Evolutionary conservation across 2,329 filamentous ascomycete species (phyloP), one percentile per base, ranked within the genome.

Genomic region (Gaeumannomyces sp.): DNA sequence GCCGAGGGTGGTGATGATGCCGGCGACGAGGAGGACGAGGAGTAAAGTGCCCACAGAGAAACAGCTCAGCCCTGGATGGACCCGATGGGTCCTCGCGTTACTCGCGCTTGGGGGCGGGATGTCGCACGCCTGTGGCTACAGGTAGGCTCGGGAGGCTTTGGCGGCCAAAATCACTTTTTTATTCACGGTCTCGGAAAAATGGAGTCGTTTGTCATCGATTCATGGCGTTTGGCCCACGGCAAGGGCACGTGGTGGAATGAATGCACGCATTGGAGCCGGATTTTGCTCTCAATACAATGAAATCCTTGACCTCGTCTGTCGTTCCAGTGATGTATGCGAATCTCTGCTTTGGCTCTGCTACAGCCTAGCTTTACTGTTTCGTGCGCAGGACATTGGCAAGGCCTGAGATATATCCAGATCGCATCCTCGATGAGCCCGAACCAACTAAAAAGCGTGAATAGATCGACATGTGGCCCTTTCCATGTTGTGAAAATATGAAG

Each of bases 1-100:
- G 92, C 93, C 69, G 92, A 96, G 84, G 89, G 89, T 81, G 89
- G 87, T 78, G 91, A 89, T 73, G 91, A 85, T 68, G 91, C 82
- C 66, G 94, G 87, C 72, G 93, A 89, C 73, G 93, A 92, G 76
- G 94, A 96, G 79, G 93, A 96, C 74, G 93, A 96, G 73, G 83
- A 86, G 78, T 85, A 86, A 78, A 84, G 35, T 33, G 29, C 19
- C 22, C 29, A 2, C 25, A 16, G 57, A 58, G 16, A 14, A 29
- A 58, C 22, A 27, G n/a, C n/a, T 58, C n/a, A 19, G 27, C 16
- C 7, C 16, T 22, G 22, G 19, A 22, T 35, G 33, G 33, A 35
- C 11, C 10, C 33, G 33, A 22, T 7, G 38, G 38, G 5, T 16
- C 38, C 16, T 45, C 6, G 16, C 6, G 14, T 22, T 45, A 16